Base-by-base conservation (phyloP, 768 basidiomycete species). In the Suillus subluteus region DNA sequence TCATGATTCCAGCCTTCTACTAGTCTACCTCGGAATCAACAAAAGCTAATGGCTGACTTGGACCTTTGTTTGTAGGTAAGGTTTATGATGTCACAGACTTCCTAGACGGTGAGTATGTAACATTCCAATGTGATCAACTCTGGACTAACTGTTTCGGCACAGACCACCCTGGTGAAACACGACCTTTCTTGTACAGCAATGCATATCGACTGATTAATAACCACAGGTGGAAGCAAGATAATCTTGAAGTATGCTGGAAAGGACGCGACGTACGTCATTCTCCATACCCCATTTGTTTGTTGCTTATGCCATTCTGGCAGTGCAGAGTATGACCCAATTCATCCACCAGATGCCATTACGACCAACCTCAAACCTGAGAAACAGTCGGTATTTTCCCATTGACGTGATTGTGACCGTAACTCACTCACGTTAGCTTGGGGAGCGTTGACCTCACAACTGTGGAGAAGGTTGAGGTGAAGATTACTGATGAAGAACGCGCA, bases 191-290 rank as follows among this genome's bases (percentile, higher is more conserved):
- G 30, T 66, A 6, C 16, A 54, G 26, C 43, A 38, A 59, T 55
- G 55, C 70, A 72, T 66, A 38, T 65, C 59, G 41, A 69, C 70
- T 63, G 68, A 64, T 71, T 18, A 68, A 74, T 43, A 71, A 64
- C 70, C 64, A 58, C 65, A 82, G 91, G 93, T 50, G 93, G 93
- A 8, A 87, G 87, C 72, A 89, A 86, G 73, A 92, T 94, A 72
- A 89, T 95, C 62, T 75, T 95, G 66, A 91, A 91, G 75, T 92
- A 94, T 72, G 92, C 91, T 4, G 94, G 94, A n/a, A 91, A 89
- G 76, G 94, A 94, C 73, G 92, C 92, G 50, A 95, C 89, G 87
- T 91, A 75, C 63, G 89, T 74, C 6, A 38, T 75, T 73, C 65
- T 48, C 68, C 54, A 50, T 55, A 43, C 48, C 65, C 66, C n/a